A percentile compares a stretch with the other conserved stretches of the same genome.
These are phyloP conservation scores for Colletotrichum limetticola DNA, from an alignment of 2,329 filamentous ascomycete genomes.

Conservation along the genomic window DNA sequence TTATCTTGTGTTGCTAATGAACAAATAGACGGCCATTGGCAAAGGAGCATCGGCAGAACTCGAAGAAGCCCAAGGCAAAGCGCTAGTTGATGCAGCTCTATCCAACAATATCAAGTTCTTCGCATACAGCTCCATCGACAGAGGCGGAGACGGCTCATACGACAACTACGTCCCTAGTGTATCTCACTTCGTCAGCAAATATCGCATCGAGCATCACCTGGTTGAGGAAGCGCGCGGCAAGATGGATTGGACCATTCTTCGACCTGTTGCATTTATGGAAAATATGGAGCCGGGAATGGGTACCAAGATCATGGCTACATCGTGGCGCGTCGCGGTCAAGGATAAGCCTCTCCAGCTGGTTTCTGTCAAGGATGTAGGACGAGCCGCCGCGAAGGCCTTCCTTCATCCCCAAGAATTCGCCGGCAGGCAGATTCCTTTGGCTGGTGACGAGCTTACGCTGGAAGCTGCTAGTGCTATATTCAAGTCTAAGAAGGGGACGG, in stretches of 20 bases:
- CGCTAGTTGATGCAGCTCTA: constrained; percentile 62
- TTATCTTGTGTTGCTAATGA: background rate
- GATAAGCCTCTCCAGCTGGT: constrained; percentile 49
- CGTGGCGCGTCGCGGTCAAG: constrained; percentile 42
- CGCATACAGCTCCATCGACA: constrained; percentile 69
- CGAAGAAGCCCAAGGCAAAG: constrained; percentile 58
- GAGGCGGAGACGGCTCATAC: constrained; percentile 61
- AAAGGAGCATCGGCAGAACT: constrained; percentile 22
- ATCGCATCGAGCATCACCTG: constrained; percentile 67
- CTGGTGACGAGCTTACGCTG: constrained; percentile 50
- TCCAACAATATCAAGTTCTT: constrained; percentile 64
- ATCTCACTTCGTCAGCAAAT: constrained; percentile 68
- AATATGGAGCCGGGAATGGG: constrained; percentile 48
- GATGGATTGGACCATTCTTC: constrained; percentile 68
- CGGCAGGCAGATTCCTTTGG: constrained; percentile 45
- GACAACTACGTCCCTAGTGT: constrained; percentile 59
- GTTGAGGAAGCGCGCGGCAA: constrained; percentile 44
- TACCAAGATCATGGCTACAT: constrained; percentile 44
- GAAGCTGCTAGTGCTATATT: constrained; percentile 45
- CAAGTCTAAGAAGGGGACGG: background rate
- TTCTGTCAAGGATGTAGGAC: constrained; percentile 52
- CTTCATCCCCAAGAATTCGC: constrained; percentile 43
- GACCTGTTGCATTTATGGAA: constrained; percentile 69
- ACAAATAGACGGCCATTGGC: background rate
- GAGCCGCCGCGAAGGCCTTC: constrained; percentile 51